Conservation (phyloP, 768 basidiomycete species). For the Cystobasidium ongulense region DNA sequence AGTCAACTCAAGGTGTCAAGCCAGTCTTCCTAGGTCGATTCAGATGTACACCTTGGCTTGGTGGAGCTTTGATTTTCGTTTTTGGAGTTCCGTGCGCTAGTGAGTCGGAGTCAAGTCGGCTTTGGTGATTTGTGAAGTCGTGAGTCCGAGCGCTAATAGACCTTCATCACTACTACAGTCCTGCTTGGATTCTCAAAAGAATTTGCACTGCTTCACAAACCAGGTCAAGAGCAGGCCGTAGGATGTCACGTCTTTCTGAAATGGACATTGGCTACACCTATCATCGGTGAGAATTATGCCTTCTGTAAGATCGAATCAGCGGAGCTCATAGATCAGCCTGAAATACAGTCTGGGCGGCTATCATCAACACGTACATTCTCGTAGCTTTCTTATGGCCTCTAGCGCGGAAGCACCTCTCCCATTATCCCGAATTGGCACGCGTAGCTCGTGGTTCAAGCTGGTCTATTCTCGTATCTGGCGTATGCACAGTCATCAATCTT, state of each 20-base stretch:
- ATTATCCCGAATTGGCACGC: background rate
- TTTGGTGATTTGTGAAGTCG: too few relatives aligned
- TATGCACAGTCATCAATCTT: conserved; percentile 28
- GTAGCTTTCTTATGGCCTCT: conserved; percentile 7
- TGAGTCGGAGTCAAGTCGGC: background rate
- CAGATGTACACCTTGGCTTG: conserved; percentile 3
- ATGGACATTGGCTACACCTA: conserved; percentile 17
- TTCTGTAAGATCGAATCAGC: too few relatives aligned
- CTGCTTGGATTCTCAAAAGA: conserved; percentile 17
- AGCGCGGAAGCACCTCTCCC: background rate
- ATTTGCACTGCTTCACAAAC: background rate
- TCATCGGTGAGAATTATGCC: background rate
- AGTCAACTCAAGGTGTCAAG: too few relatives aligned
- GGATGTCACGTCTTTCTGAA: conserved; percentile 29
- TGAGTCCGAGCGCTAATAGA: background rate
- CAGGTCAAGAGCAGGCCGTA: conserved; percentile 5
- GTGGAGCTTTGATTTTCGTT: conserved; percentile 12
- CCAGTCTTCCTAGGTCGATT: conserved; percentile 10
- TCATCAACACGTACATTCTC: conserved; percentile 25
- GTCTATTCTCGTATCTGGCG: conserved; percentile 2
- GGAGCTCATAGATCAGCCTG: too few relatives aligned
- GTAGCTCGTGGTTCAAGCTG: background rate
- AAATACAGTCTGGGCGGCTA: conserved; percentile 10
- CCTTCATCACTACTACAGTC: too few relatives aligned
- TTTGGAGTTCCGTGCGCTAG: conserved; percentile 30